phyloP scores from a whole-genome alignment of 2,329 filamentous ascomycete genomes.

The Botrytis elliptica region DNA sequence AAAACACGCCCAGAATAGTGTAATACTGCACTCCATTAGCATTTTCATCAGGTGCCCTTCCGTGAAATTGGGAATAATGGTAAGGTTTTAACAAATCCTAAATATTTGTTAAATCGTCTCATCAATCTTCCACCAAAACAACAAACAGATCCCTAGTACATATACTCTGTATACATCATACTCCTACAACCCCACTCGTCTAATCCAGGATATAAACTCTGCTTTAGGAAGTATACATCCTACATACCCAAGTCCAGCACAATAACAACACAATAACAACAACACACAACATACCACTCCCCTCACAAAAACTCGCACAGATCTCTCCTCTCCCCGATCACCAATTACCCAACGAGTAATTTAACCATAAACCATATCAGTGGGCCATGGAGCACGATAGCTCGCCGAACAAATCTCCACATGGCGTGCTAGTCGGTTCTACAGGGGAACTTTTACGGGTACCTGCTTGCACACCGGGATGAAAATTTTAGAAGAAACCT shows the following conservation, averaged over 20 bases:
- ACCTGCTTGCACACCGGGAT: not conserved
- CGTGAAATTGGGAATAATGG: not conserved
- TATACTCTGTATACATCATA: not conserved
- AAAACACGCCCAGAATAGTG: not conserved
- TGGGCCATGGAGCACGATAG: not conserved
- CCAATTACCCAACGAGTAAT: not conserved
- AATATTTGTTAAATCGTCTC: not conserved
- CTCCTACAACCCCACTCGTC: not conserved
- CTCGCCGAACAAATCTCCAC: slow-evolving; percentile 1
- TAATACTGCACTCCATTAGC: not conserved
- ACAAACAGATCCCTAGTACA: not conserved
- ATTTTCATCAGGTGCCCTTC: not conserved
- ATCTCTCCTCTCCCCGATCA: not conserved
- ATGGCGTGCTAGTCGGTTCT: not conserved
- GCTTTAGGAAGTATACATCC: not conserved
- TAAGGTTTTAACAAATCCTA: not conserved
- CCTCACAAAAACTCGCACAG: not conserved
- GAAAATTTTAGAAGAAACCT: not conserved
- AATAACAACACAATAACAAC: not conserved
- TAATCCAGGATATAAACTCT: not conserved
- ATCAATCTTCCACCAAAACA: not conserved
- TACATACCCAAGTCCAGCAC: not conserved
- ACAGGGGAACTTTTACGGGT: not conserved
- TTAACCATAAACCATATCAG: not conserved
- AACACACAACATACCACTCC: not conserved